Conservation (phyloP, 1,284 basidiomycete genomes). For the Apiotrichum veenhuisii region DNA sequence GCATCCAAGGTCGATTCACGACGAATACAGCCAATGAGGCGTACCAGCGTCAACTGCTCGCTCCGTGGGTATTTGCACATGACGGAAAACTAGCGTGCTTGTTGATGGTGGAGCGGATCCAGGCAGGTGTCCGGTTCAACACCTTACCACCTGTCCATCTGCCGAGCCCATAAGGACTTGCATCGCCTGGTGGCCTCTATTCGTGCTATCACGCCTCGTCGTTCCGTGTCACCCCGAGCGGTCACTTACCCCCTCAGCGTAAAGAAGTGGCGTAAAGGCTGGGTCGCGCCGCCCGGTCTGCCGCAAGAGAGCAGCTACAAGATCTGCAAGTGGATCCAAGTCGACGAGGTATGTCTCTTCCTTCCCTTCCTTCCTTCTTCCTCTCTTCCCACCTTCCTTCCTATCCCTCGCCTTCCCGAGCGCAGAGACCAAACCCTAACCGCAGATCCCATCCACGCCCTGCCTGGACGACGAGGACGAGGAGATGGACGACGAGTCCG, state of each 20-base stretch:
- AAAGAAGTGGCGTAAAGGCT: constrained; percentile 36
- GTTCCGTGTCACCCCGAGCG: neutral
- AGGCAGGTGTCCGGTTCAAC: no score
- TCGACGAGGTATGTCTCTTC: constrained; percentile 1
- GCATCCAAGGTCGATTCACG: constrained; percentile 31
- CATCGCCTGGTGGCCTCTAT: no score
- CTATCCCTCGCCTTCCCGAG: neutral
- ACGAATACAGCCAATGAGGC: constrained; percentile 29
- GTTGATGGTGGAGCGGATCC: no score
- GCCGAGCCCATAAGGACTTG: no score
- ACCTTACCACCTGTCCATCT: no score
- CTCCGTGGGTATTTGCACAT: constrained; percentile 26
- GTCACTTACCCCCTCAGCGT: constrained; percentile 19
- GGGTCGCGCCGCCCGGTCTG: constrained; percentile 31
- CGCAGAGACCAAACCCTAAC: neutral
- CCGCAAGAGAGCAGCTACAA: constrained; percentile 36
- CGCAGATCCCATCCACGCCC: constrained; percentile 11
- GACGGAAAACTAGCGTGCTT: no score
- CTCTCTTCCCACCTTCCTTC: neutral
- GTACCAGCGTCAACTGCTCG: constrained; percentile 34
- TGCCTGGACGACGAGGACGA: constrained; percentile 17
- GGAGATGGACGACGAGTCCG: constrained; percentile 6
- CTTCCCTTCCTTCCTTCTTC: no score
- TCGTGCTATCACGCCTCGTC: no score
- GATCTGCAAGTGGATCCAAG: constrained; percentile 22